These are phyloP conservation scores for Dryas drummondii DNA, from an alignment of 306 rosid species.

Conservation along the genomic window DNA sequence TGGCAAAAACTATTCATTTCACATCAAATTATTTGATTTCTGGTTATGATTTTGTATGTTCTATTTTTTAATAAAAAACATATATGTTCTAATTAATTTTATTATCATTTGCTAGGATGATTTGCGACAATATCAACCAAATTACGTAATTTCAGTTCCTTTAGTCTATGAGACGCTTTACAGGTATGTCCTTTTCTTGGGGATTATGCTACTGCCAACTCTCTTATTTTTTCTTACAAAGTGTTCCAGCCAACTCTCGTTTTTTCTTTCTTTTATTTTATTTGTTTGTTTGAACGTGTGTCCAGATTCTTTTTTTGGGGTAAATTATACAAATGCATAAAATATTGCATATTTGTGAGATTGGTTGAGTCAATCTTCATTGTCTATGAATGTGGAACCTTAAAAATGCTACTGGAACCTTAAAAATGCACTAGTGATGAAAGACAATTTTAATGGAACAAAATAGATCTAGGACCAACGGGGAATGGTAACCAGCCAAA, in stretches of 20 bases:
- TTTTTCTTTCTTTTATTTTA: background rate
- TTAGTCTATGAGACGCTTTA: conserved; percentile 87
- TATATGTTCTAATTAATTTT: conserved; percentile 19
- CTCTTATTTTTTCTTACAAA: background rate
- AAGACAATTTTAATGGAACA: too few species aligned
- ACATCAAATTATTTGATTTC: background rate
- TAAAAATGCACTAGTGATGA: too few species aligned
- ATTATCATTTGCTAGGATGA: conserved; percentile 53
- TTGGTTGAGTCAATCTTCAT: too few species aligned
- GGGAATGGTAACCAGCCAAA: too few species aligned
- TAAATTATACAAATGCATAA: too few species aligned
- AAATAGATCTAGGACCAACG: too few species aligned
- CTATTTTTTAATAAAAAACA: too few species aligned
- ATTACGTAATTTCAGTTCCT: conserved; percentile 80
- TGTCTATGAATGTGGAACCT: too few species aligned
- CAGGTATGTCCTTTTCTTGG: conserved; percentile 48
- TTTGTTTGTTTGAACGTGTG: background rate
- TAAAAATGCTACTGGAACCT: too few species aligned
- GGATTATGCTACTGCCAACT: conserved; percentile 6
- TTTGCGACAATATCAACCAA: conserved; percentile 70
- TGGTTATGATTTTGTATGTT: background rate
- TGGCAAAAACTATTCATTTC: background rate
- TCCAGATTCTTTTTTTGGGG: background rate
- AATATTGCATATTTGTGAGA: too few species aligned
- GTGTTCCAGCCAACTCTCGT: background rate